Evolutionary conservation across 495 filamentous ascomycete genomes (phyloP).

Genomic region (Xylaria acuta): DNA sequence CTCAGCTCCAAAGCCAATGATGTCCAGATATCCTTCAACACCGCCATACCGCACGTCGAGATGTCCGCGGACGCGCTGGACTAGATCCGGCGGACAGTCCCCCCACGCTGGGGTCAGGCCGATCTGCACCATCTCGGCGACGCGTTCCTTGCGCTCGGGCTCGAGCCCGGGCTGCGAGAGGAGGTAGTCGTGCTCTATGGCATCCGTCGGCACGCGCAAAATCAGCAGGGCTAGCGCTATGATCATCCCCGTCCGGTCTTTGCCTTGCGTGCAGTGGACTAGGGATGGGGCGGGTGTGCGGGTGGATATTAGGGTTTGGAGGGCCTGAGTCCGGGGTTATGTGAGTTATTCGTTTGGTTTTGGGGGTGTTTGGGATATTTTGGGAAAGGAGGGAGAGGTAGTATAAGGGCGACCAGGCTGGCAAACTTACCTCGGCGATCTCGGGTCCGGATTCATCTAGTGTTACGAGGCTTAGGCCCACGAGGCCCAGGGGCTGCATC

Average conservation of each 20-base stretch:
- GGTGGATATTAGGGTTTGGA: constrained; percentile 36
- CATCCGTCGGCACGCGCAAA: constrained; percentile 58
- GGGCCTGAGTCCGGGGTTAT: constrained; percentile 57
- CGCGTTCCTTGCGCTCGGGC: constrained; percentile 64
- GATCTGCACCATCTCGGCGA: constrained; percentile 71
- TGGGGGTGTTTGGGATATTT: not conserved
- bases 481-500: constrained; percentile 70
- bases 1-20: constrained; percentile 59
- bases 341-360: not conserved
- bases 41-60: constrained; percentile 65
- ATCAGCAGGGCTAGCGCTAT: constrained; percentile 69
- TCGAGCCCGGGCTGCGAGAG: constrained; percentile 63
- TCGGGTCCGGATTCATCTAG: constrained; percentile 68
- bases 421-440: constrained; percentile 57
- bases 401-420: too few relatives aligned
- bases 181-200: constrained; percentile 70
- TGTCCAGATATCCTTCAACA: constrained; percentile 64
- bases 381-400: constrained; percentile 9
- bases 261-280: constrained; percentile 87
- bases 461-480: constrained; percentile 68
- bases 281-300: constrained; percentile 63
- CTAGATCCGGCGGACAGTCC: constrained; percentile 63
- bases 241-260: constrained; percentile 81
- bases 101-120: constrained; percentile 75
- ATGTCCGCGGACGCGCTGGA: constrained; percentile 54